phyloP scores from a whole-genome alignment of 768 basidiomycete species.

The Agaricus sinodeliciosus region DNA sequence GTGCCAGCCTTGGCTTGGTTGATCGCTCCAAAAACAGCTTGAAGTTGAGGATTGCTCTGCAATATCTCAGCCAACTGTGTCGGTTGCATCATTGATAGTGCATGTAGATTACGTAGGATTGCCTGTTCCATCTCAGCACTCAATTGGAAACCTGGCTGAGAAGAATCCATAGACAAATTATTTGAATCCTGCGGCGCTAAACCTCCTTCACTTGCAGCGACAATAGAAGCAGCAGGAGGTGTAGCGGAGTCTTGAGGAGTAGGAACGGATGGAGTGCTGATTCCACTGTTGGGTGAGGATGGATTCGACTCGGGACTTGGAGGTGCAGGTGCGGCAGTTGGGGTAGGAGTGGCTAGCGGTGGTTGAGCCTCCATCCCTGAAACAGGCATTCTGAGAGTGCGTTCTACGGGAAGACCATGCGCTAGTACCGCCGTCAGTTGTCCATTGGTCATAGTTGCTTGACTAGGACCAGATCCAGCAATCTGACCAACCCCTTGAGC shows the following conservation, averaged over 20 bases:
- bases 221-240: background rate
- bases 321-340: background rate
- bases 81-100: conserved; percentile 27
- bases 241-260: conserved; percentile 4
- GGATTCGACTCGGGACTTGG: background rate
- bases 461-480: background rate
- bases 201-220: background rate
- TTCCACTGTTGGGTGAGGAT: background rate
- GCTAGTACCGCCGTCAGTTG: background rate
- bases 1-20: background rate
- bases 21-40: conserved; percentile 14
- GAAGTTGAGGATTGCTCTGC: conserved; percentile 30
- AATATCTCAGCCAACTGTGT: conserved; percentile 32
- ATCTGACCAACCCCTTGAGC: background rate
- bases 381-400: background rate
- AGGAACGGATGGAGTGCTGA: background rate
- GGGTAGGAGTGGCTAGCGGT: background rate
- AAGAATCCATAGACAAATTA: background rate
- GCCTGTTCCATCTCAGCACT: conserved; percentile 12
- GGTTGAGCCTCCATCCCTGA: background rate
- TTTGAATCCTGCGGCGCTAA: background rate
- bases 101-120: conserved; percentile 18
- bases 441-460: background rate
- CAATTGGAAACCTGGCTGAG: conserved; percentile 11
- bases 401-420: background rate